Evolutionary conservation across 805 yeast species (phyloP).

Genomic region (Candida dendrica): DNA sequence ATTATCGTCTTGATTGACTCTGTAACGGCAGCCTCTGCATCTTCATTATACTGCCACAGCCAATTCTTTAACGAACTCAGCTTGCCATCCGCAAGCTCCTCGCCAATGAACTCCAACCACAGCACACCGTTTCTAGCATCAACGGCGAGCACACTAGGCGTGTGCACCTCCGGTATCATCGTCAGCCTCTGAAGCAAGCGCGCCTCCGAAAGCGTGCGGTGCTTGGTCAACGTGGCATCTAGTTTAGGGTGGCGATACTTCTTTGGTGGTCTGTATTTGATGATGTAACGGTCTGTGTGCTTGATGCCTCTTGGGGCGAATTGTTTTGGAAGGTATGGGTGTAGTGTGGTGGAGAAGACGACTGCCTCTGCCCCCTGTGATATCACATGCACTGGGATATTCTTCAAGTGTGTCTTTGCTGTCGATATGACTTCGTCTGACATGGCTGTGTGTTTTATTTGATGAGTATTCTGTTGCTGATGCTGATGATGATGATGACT

Average conservation of each 20-base stretch:
- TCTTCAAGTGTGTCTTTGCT: constrained; percentile 37
- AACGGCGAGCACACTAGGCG: constrained; percentile 69
- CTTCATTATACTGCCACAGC: constrained; percentile 52
- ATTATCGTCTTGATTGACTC: constrained; percentile 38
- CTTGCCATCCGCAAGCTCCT: constrained; percentile 36
- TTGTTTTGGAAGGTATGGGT: constrained; percentile 54
- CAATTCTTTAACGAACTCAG: constrained; percentile 65
- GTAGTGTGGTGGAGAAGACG: constrained; percentile 53
- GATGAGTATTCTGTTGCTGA: not conserved
- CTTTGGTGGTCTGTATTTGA: constrained; percentile 85
- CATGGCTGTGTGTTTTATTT: constrained; percentile 29
- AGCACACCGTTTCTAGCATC: constrained; percentile 75
- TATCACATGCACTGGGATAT: constrained; percentile 44
- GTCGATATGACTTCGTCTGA: constrained; percentile 41
- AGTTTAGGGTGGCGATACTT: constrained; percentile 83
- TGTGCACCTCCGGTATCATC: constrained; percentile 42
- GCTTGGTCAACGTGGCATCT: constrained; percentile 69
- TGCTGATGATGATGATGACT: not conserved
- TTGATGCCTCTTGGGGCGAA: constrained; percentile 9
- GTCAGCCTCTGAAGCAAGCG: constrained; percentile 58
- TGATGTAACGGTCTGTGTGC: constrained; percentile 38
- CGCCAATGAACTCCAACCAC: constrained; percentile 82
- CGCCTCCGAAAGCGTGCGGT: constrained; percentile 80
- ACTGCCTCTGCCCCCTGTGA: constrained; percentile 93
- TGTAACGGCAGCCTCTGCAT: constrained; percentile 20